A percentile compares a stretch with the other conserved stretches of the same genome.
These are phyloP conservation scores for Phlyctochytrium bullatum DNA, from an alignment of 192 early-diverging fungal genomes.

Conservation along the genomic window DNA sequence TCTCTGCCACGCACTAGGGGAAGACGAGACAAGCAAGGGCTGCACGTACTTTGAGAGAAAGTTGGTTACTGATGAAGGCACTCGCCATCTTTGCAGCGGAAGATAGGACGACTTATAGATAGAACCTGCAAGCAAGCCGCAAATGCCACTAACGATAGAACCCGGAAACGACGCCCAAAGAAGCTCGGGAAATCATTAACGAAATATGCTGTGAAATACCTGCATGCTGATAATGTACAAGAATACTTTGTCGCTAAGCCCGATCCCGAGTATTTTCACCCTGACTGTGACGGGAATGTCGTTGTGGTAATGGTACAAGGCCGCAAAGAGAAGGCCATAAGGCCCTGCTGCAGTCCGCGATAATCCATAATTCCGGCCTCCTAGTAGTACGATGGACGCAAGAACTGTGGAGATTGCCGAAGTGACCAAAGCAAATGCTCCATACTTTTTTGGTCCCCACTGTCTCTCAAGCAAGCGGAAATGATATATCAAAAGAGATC, in stretches of 20 bases:
- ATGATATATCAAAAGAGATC: conserved; percentile 36
- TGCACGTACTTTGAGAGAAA: conserved; percentile 8
- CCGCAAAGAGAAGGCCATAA: conserved; percentile 34
- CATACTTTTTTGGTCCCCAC: conserved; percentile 36
- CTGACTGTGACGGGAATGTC: conserved; percentile 28
- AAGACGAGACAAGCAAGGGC: conserved; percentile 15
- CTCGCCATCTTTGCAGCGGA: conserved; percentile 21
- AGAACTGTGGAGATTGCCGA: conserved; percentile 23
- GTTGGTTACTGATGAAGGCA: conserved; percentile 17
- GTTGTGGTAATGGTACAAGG: conserved; percentile 18
- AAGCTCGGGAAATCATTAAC: conserved; percentile 12
- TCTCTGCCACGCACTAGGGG: neutral
- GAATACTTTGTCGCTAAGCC: conserved; percentile 31
- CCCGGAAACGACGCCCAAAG: conserved; percentile 30
- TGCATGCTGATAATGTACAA: conserved; percentile 32
- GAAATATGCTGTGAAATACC: conserved; percentile 21
- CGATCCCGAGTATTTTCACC: conserved; percentile 30
- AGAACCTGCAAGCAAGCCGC: conserved; percentile 31
- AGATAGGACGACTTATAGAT: conserved; percentile 21
- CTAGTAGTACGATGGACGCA: neutral
- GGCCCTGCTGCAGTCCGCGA: conserved; percentile 25
- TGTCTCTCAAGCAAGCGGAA: conserved; percentile 39
- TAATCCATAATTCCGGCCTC: neutral
- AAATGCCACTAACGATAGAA: conserved; percentile 15
- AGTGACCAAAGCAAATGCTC: conserved; percentile 25